Conservation (phyloP, 202 grass and related monocot species). For the Elaeis oleifera region DNA sequence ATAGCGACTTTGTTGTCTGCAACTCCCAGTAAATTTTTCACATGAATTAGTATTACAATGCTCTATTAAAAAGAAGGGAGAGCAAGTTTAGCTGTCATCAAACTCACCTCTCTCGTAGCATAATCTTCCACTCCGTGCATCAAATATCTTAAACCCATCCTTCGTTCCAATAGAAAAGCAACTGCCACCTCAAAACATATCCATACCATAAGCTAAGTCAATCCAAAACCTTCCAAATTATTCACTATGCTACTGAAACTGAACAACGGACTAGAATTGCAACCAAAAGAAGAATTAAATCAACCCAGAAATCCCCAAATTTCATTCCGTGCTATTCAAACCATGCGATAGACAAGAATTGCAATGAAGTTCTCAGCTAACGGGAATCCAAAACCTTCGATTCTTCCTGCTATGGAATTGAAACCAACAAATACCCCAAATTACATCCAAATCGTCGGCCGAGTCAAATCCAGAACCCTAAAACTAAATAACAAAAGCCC, state of each 20-base stretch:
- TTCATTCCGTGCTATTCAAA: not conserved
- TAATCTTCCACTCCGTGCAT: constrained; percentile 53
- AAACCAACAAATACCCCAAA: not conserved
- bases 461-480: not conserved
- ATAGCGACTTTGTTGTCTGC: no score
- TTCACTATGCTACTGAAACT: not conserved
- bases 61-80: not conserved
- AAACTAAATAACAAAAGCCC: not conserved
- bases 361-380: no score
- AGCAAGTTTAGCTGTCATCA: not conserved
- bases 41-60: no score
- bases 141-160: constrained; percentile 88
- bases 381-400: no score
- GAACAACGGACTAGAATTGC: not conserved
- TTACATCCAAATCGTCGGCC: not conserved
- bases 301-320: not conserved
- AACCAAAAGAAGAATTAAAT: not conserved
- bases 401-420: not conserved
- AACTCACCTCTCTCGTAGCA: constrained; percentile 62
- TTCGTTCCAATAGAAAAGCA: constrained; percentile 69
- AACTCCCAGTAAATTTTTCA: no score
- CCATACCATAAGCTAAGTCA: no score
- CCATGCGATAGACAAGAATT: not conserved
- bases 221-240: no score
- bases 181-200: constrained; percentile 27